Percentiles rank a stretch among this genome's conserved stretches.
phyloP scores from a whole-genome alignment of 345 rosid species.

The Erysimum cheiranthoides region DNA sequence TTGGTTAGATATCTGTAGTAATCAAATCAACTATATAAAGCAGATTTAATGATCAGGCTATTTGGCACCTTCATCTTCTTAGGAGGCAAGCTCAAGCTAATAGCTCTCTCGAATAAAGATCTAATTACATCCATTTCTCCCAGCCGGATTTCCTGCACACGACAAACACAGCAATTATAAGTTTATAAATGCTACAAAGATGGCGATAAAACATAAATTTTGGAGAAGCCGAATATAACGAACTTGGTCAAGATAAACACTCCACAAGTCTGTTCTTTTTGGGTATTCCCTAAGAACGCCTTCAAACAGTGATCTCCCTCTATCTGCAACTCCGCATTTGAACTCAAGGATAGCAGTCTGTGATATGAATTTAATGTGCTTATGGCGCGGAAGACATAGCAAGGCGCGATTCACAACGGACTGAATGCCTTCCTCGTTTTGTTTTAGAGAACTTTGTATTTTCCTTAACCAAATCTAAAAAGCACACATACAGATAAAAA shows the following conservation, averaged over 20 bases:
- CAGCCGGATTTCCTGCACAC: conserved; percentile 73
- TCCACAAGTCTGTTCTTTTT: conserved; percentile 94
- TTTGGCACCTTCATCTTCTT: conserved; percentile 80
- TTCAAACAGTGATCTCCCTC: conserved; percentile 91
- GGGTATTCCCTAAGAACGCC: conserved; percentile 87
- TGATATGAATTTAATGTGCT: conserved; percentile 85
- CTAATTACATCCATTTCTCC: conserved; percentile 76
- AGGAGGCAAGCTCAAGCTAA: conserved; percentile 80
- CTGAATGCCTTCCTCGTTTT: conserved; percentile 68
- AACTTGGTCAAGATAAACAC: conserved; percentile 95
- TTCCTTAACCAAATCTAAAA: conserved; percentile 81
- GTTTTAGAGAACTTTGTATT: conserved; percentile 61
- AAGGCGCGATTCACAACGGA: conserved; percentile 71
- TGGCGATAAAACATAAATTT: not conserved
- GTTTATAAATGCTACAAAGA: conserved; percentile 7
- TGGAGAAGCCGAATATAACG: conserved; percentile 25
- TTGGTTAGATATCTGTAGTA: not conserved
- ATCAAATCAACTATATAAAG: not conserved
- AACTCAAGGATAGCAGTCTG: conserved; percentile 89
- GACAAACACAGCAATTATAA: conserved; percentile 19
- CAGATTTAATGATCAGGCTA: conserved; percentile 7
- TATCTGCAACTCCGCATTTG: conserved; percentile 86
- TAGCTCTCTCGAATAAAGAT: conserved; percentile 85
- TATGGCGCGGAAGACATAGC: conserved; percentile 78
- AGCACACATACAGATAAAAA: conserved; percentile 7